These are phyloP conservation scores for Mycena belliarum DNA, from an alignment of 768 basidiomycete species.

Conservation along the genomic window DNA sequence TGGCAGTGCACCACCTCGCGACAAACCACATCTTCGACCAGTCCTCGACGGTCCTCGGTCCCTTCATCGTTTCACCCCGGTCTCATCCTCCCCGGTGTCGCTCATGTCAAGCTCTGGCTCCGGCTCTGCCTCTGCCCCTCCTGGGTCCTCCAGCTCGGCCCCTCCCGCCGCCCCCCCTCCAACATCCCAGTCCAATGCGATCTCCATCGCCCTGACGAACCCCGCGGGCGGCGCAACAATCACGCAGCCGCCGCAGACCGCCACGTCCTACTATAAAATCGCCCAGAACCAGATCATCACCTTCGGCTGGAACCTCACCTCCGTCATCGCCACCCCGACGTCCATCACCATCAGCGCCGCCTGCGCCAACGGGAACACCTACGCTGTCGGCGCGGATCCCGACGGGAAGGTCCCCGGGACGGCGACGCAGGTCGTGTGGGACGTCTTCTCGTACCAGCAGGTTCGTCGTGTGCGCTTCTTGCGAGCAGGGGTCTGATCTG, in stretches of 20 bases:
- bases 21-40: too few species aligned
- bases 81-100: not conserved
- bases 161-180: not conserved
- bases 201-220: slow-evolving; percentile 47
- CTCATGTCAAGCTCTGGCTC: not conserved
- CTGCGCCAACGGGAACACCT: slow-evolving; percentile 87
- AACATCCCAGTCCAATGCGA: not conserved
- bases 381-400: slow-evolving; percentile 75
- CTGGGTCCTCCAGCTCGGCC: not conserved
- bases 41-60: too few species aligned
- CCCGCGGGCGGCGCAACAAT: slow-evolving; percentile 69
- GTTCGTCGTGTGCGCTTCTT: not conserved
- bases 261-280: slow-evolving; percentile 88
- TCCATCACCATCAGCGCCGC: slow-evolving; percentile 79
- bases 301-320: slow-evolving; percentile 90
- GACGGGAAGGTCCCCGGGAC: slow-evolving; percentile 71
- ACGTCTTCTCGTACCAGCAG: slow-evolving; percentile 71
- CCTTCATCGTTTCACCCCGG: too few species aligned
- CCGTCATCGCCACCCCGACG: slow-evolving; percentile 67
- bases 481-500: not conserved
- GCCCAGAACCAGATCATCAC: slow-evolving; percentile 73
- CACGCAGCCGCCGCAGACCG: slow-evolving; percentile 79
- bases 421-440: slow-evolving; percentile 77
- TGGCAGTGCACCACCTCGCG: not conserved
- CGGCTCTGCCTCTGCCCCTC: not conserved